These are phyloP conservation scores for Fusarium newnesense DNA, from an alignment of 2,329 filamentous ascomycete genomes.

Conservation along the genomic window DNA sequence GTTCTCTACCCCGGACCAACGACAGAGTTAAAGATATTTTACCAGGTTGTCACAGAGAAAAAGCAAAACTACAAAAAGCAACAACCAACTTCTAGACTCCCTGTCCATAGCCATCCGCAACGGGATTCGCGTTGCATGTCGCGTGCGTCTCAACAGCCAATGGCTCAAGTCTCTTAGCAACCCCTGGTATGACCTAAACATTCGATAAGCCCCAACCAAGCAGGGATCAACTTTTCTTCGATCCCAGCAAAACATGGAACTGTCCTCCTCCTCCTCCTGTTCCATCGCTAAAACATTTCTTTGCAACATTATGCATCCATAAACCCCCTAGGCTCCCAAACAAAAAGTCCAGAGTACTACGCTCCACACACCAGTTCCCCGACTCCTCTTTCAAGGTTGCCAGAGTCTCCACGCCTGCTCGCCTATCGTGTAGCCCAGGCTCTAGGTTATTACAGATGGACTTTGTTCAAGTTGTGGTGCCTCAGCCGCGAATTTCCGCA, in stretches of 20 bases:
- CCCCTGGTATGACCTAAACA: slow-evolving; percentile 31
- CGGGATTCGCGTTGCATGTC: slow-evolving; percentile 23
- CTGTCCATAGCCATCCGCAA: background rate
- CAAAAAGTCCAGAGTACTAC: background rate
- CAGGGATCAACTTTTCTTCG: slow-evolving; percentile 20
- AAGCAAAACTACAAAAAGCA: slow-evolving; percentile 16
- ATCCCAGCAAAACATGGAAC: slow-evolving; percentile 2
- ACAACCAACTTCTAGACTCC: background rate
- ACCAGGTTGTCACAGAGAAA: background rate
- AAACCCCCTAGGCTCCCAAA: background rate
- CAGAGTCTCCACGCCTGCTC: slow-evolving; percentile 15
- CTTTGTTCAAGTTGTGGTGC: background rate
- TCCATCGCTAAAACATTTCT: background rate
- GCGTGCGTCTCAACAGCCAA: slow-evolving; percentile 28
- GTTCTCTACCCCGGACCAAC: background rate
- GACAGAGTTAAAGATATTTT: background rate
- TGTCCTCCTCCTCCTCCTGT: background rate
- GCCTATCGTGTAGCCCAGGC: slow-evolving; percentile 30
- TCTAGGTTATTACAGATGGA: slow-evolving; percentile 5
- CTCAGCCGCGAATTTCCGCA: slow-evolving; percentile 18
- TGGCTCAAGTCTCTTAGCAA: slow-evolving; percentile 7
- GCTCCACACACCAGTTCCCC: slow-evolving; percentile 3
- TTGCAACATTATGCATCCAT: background rate
- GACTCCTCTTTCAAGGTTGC: background rate
- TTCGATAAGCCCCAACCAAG: slow-evolving; percentile 27